Percentiles rank a stretch among this genome's conserved stretches.
These are phyloP conservation scores for Lentinus brumalis DNA, from an alignment of 768 basidiomycete genomes.

Conservation along the genomic window DNA sequence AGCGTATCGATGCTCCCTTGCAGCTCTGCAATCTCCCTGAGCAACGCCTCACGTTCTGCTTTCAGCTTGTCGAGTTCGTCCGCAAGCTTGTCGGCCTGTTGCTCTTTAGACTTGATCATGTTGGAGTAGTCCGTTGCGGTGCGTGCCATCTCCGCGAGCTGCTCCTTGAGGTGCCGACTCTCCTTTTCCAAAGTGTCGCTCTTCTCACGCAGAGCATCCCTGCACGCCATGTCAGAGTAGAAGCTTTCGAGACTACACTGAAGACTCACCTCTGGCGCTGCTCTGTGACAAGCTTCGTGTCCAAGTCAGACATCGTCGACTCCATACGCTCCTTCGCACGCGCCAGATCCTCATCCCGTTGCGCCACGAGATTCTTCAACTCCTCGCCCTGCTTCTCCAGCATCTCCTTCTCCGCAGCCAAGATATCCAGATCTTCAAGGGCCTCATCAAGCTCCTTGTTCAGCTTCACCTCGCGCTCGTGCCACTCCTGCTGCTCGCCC, in stretches of 20 bases:
- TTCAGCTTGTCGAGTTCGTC: constrained; percentile 57
- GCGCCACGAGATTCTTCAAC: constrained; percentile 62
- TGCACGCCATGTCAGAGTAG: constrained; percentile 30
- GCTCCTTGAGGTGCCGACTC: constrained; percentile 70
- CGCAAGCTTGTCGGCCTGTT: constrained; percentile 57
- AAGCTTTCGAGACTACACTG: not conserved
- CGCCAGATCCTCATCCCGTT: constrained; percentile 79
- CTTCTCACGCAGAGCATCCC: constrained; percentile 65
- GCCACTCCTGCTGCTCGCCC: constrained; percentile 70
- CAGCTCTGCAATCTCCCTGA: constrained; percentile 67
- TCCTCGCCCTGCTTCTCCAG: constrained; percentile 69
- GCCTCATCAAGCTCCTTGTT: constrained; percentile 56
- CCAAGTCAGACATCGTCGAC: constrained; percentile 60
- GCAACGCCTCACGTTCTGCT: constrained; percentile 52
- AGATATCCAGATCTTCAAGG: constrained; percentile 57
- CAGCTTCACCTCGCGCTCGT: constrained; percentile 63
- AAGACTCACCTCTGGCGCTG: constrained; percentile 58
- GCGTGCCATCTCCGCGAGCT: constrained; percentile 76
- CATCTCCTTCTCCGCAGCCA: constrained; percentile 61
- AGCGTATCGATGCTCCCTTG: constrained; percentile 69
- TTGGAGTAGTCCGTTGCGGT: constrained; percentile 74
- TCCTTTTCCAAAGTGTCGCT: constrained; percentile 66
- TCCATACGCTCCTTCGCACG: constrained; percentile 80
- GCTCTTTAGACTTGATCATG: constrained; percentile 78
- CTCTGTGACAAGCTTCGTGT: constrained; percentile 70